These are phyloP conservation scores for Pythium insidiosum DNA, from an alignment of 352 stramenopile species.

Conservation along the genomic window DNA sequence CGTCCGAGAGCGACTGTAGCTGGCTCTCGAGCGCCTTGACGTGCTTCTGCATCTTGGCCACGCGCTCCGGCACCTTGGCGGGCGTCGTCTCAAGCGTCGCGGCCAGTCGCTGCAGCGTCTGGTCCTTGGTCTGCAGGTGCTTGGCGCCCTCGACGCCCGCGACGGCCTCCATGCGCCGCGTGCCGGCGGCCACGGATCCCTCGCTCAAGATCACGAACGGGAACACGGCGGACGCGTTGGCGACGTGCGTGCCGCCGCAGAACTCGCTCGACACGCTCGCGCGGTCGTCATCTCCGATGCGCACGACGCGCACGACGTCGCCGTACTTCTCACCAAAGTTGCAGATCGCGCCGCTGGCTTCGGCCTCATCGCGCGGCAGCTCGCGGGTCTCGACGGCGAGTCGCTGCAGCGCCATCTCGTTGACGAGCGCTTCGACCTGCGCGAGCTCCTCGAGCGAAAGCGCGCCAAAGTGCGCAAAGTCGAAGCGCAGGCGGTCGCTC, in stretches of 20 bases:
- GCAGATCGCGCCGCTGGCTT: constrained; percentile 59
- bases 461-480: constrained; percentile 76
- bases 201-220: constrained; percentile 73
- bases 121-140: constrained; percentile 53
- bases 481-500: constrained; percentile 58
- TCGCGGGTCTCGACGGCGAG: constrained; percentile 29
- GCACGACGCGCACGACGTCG: constrained; percentile 71
- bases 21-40: constrained; percentile 51
- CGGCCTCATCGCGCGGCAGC: constrained; percentile 35
- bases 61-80: constrained; percentile 51
- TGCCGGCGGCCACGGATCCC: constrained; percentile 70
- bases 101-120: constrained; percentile 33
- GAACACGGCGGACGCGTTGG: constrained; percentile 36
- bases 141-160: constrained; percentile 37
- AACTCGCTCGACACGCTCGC: constrained; percentile 63
- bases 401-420: constrained; percentile 36
- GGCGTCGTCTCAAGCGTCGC: constrained; percentile 49
- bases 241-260: constrained; percentile 70
- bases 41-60: constrained; percentile 65
- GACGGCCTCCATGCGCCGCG: constrained; percentile 62
- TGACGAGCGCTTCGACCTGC: constrained; percentile 48
- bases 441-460: constrained; percentile 51
- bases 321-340: constrained; percentile 83
- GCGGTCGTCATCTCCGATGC: constrained; percentile 33
- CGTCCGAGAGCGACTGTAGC: constrained; percentile 38